These are phyloP conservation scores for Caryopteris hybrid DNA, from an alignment of 305 asterid species.

Conservation along the genomic window DNA sequence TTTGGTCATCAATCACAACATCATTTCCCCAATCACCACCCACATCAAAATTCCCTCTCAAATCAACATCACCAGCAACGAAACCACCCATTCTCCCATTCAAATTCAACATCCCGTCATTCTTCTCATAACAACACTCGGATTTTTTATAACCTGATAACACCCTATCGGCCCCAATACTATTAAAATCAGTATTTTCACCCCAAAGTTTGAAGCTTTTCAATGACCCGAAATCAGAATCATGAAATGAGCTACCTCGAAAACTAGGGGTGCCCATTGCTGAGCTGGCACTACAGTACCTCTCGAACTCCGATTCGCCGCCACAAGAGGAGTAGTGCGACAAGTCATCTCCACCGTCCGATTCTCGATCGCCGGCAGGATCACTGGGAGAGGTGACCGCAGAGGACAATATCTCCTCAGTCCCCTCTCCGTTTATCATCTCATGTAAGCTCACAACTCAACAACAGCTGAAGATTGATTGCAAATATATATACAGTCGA, in stretches of 20 bases:
- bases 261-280: constrained; percentile 84
- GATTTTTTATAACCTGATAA: constrained; percentile 28
- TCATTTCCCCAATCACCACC: constrained; percentile 31
- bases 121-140: constrained; percentile 23
- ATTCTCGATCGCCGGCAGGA: constrained; percentile 49
- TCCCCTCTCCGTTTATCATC: constrained; percentile 60
- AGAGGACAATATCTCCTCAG: constrained; percentile 42
- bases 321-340: constrained; percentile 83
- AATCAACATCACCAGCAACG: constrained; percentile 24
- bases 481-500: not conserved
- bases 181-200: constrained; percentile 39
- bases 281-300: constrained; percentile 82
- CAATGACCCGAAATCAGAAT: constrained; percentile 63
- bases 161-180: constrained; percentile 27
- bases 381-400: constrained; percentile 34
- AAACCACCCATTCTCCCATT: constrained; percentile 32
- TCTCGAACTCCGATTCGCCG: constrained; percentile 77
- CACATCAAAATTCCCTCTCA: constrained; percentile 30
- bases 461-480: not conserved
- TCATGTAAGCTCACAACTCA: constrained; percentile 18
- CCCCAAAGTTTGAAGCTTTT: constrained; percentile 59
- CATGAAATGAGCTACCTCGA: constrained; percentile 47
- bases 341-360: constrained; percentile 58
- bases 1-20: constrained; percentile 17
- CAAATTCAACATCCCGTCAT: constrained; percentile 23